phyloP scores from a whole-genome alignment of 169 alveolate species.

The Toxoplasma gondii region DNA sequence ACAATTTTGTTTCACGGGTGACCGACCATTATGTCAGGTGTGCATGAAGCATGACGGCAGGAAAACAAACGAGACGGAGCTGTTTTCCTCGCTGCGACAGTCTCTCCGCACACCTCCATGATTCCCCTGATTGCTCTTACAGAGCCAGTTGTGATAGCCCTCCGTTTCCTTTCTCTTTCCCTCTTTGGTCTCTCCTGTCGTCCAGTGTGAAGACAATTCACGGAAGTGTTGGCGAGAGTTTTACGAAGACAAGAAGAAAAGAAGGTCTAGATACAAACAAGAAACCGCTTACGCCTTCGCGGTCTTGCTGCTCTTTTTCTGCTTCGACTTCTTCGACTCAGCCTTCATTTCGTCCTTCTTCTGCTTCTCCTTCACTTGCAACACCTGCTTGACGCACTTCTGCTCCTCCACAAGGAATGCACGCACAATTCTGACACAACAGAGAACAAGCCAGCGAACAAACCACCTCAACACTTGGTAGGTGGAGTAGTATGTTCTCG shows the following conservation, averaged over 20 bases:
- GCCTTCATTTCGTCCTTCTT: slow-evolving; percentile 77
- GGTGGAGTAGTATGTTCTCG: too few species aligned
- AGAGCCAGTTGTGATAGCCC: too few species aligned
- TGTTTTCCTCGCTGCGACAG: too few species aligned
- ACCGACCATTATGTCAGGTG: too few species aligned
- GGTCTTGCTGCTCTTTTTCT: slow-evolving; percentile 19
- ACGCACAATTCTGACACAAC: slow-evolving; percentile 87
- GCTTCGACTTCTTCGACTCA: slow-evolving; percentile 71
- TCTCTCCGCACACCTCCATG: too few species aligned
- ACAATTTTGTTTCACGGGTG: too few species aligned
- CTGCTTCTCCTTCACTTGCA: slow-evolving; percentile 79
- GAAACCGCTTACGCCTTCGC: slow-evolving; percentile 3
- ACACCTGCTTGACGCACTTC: slow-evolving; percentile 85
- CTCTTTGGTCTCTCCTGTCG: too few species aligned
- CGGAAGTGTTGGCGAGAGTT: background rate
- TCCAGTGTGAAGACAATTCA: background rate
- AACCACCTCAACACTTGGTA: background rate
- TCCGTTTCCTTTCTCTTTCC: too few species aligned
- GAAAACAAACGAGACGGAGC: too few species aligned
- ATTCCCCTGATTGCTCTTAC: too few species aligned
- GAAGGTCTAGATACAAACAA: background rate
- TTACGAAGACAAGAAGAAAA: background rate
- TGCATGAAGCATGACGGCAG: too few species aligned
- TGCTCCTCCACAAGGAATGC: slow-evolving; percentile 93
- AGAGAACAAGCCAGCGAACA: slow-evolving; percentile 77